Conservation (phyloP, 2,329 filamentous ascomycete genomes). For the Cordyceps militaris region DNA sequence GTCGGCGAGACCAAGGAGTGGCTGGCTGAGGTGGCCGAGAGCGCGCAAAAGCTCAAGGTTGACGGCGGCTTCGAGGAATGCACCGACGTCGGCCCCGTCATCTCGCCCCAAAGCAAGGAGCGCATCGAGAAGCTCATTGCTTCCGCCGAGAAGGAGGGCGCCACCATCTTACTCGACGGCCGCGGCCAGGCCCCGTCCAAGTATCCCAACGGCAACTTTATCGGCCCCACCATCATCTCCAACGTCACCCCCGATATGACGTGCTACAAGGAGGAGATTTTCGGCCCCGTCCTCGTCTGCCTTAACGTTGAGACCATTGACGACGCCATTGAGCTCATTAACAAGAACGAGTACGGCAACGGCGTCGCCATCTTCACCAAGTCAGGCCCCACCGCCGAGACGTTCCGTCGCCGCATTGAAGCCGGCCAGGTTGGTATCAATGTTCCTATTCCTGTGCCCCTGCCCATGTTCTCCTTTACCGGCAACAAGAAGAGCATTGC, state of each 20-base stretch:
- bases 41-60: conserved; percentile 64
- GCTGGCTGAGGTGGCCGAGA: conserved; percentile 70
- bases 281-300: conserved; percentile 77
- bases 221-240: conserved; percentile 75
- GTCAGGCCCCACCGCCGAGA: conserved; percentile 67
- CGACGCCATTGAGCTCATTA: conserved; percentile 75
- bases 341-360: conserved; percentile 81
- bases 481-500: conserved; percentile 86
- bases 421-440: conserved; percentile 84
- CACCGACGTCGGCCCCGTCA: conserved; percentile 75
- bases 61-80: conserved; percentile 77
- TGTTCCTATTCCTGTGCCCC: conserved; percentile 66
- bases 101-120: conserved; percentile 70
- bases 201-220: conserved; percentile 80
- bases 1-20: conserved; percentile 80
- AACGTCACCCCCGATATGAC: conserved; percentile 75
- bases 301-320: conserved; percentile 71
- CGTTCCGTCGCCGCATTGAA: conserved; percentile 74
- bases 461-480: conserved; percentile 67
- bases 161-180: conserved; percentile 75
- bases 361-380: conserved; percentile 79
- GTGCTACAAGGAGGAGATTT: conserved; percentile 82
- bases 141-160: conserved; percentile 72
- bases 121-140: conserved; percentile 71
- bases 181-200: conserved; percentile 63